A percentile compares a stretch with the other conserved stretches of the same genome.
phyloP scores from a whole-genome alignment of 2,329 filamentous ascomycete genomes.

The Alternaria postmessia region DNA sequence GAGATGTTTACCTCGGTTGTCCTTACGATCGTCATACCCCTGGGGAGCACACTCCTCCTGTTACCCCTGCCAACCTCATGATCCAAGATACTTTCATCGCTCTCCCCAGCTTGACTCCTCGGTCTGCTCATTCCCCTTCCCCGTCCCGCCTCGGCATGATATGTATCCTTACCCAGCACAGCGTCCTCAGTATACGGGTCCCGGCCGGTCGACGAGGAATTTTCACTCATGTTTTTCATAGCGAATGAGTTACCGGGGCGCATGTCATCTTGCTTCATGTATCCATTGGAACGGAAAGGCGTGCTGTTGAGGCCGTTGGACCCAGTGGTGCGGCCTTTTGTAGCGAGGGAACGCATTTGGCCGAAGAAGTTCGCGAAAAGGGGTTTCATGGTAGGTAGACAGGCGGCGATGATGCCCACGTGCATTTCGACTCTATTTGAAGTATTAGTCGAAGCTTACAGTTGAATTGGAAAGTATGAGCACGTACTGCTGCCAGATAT shows the following conservation, averaged over 20 bases:
- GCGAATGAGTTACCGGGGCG: slow-evolving; percentile 10
- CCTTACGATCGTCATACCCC: slow-evolving; percentile 24
- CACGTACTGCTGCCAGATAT: slow-evolving; percentile 38
- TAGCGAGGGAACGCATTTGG: slow-evolving; percentile 29
- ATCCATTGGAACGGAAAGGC: slow-evolving; percentile 29
- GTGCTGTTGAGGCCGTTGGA: slow-evolving; percentile 16
- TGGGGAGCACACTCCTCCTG: slow-evolving; percentile 12
- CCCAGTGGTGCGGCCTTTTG: slow-evolving; percentile 21
- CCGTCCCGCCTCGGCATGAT: slow-evolving; percentile 8
- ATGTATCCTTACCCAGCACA: slow-evolving; percentile 6
- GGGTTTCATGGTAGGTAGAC: slow-evolving; percentile 40
- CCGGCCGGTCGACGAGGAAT: slow-evolving; percentile 7
- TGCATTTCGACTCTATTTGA: slow-evolving; percentile 39
- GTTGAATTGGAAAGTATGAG: background rate
- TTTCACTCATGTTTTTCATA: slow-evolving; percentile 24
- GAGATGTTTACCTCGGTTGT: slow-evolving; percentile 31
- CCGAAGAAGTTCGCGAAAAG: slow-evolving; percentile 38
- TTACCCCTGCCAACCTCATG: slow-evolving; percentile 15
- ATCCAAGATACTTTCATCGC: slow-evolving; percentile 10
- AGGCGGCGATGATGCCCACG: slow-evolving; percentile 42
- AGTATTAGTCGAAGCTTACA: slow-evolving; percentile 4
- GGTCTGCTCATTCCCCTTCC: slow-evolving; percentile 5
- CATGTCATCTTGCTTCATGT: slow-evolving; percentile 22
- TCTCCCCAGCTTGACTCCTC: slow-evolving; percentile 1
- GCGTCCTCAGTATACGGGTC: slow-evolving; percentile 23